A percentile compares a stretch with the other conserved stretches of the same genome.
Evolutionary conservation across 2,329 filamentous ascomycete genomes (phyloP).

Genomic region (Emmonsiellopsis sp.): DNA sequence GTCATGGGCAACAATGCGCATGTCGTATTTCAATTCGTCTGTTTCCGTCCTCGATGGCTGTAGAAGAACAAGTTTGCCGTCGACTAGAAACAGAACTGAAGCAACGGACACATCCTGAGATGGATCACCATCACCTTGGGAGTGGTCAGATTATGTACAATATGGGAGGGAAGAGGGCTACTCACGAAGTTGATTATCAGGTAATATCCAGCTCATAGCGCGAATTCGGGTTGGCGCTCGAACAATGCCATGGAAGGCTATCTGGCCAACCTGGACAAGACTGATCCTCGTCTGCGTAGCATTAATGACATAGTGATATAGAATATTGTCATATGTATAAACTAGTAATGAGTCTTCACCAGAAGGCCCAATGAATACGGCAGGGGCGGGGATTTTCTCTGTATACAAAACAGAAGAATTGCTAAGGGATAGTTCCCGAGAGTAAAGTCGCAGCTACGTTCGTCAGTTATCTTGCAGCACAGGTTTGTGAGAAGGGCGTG

Average conservation of each 20-base stretch:
- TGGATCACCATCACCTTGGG: slow-evolving; percentile 69
- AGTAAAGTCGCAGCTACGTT: slow-evolving; percentile 70
- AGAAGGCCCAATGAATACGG: slow-evolving; percentile 81
- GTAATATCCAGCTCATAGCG: slow-evolving; percentile 90
- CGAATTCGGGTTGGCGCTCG: slow-evolving; percentile 85
- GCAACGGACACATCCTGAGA: slow-evolving; percentile 91
- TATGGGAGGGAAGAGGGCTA: slow-evolving; percentile 6
- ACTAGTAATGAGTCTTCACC: slow-evolving; percentile 92
- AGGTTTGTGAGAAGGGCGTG: background rate
- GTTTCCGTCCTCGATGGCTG: slow-evolving; percentile 76
- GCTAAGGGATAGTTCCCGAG: slow-evolving; percentile 72
- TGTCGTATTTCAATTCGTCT: slow-evolving; percentile 89
- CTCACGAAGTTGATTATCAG: slow-evolving; percentile 72
- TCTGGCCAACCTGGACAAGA: slow-evolving; percentile 90
- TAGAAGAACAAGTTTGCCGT: slow-evolving; percentile 88
- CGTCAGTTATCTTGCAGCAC: slow-evolving; percentile 8
- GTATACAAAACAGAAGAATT: slow-evolving; percentile 63
- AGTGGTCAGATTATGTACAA: slow-evolving; percentile 9
- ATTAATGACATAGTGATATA: slow-evolving; percentile 88
- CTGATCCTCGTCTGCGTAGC: slow-evolving; percentile 62
- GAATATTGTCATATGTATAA: slow-evolving; percentile 91
- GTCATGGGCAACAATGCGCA: slow-evolving; percentile 92
- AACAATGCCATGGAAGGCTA: slow-evolving; percentile 93
- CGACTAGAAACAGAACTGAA: slow-evolving; percentile 90
- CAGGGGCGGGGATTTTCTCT: slow-evolving; percentile 70